Conservation (phyloP, 441 rosid genomes). For the Cnidoscolus chayamansa region DNA sequence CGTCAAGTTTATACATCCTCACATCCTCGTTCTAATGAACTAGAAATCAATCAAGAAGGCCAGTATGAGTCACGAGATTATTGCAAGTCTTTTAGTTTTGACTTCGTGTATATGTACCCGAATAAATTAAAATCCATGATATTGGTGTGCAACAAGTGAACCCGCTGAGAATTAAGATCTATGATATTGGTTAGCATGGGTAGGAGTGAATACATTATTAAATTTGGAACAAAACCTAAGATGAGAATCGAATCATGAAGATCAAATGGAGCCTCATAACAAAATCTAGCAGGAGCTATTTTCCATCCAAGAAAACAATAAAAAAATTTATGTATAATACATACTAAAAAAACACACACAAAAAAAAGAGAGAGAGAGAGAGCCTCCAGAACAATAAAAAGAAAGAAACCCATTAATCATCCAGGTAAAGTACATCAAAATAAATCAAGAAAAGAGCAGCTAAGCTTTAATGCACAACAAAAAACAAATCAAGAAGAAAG, state of each 20-base stretch:
- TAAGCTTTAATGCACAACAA: not conserved
- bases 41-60: not conserved
- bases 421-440: not conserved
- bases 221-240: not conserved
- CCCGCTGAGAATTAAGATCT: not conserved
- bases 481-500: constrained; percentile 9
- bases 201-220: not conserved
- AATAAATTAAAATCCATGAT: not conserved
- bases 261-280: not conserved
- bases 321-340: not conserved
- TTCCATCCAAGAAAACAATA: not conserved
- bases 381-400: not conserved
- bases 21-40: not conserved
- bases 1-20: not conserved
- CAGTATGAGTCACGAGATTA: not conserved
- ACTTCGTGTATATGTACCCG: not conserved
- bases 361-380: not conserved
- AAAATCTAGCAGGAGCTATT: not conserved
- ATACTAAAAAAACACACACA: not conserved
- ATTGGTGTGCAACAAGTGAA: not conserved
- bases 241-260: not conserved
- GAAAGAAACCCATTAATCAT: not conserved
- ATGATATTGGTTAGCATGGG: not conserved
- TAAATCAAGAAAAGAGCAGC: constrained; percentile 4
- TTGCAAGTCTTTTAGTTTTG: not conserved